Conservation (phyloP, 176 grass and related monocot species). For the Eragrostis nindensis region DNA sequence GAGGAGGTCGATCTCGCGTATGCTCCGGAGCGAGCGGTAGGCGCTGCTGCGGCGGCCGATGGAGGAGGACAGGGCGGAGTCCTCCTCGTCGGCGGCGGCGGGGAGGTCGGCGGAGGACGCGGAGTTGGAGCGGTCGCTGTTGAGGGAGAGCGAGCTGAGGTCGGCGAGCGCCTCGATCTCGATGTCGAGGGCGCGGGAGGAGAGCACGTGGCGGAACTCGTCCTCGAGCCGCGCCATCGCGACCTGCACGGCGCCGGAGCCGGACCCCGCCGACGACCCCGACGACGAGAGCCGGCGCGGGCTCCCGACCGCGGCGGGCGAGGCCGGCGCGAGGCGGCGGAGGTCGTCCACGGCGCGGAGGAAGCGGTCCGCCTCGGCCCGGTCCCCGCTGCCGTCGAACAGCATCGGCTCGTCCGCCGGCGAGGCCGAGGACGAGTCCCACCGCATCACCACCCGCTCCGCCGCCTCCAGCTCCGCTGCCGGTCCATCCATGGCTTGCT, state of each 20-base stretch:
- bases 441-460: slow-evolving; percentile 43
- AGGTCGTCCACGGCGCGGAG: too few relatives aligned
- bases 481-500: slow-evolving; percentile 60
- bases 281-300: too few relatives aligned
- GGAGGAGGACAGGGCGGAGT: slow-evolving; percentile 39
- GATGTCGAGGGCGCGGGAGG: slow-evolving; percentile 56
- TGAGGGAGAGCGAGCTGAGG: slow-evolving; percentile 56
- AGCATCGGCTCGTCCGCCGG: too few relatives aligned
- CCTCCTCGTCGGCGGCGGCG: slow-evolving; percentile 27
- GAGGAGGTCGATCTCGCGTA: slow-evolving; percentile 91
- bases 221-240: slow-evolving; percentile 84
- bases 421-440: neutral
- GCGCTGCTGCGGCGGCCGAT: slow-evolving; percentile 54
- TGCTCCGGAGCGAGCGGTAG: slow-evolving; percentile 72
- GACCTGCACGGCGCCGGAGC: slow-evolving; percentile 50
- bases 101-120: slow-evolving; percentile 34
- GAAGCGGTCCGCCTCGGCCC: too few relatives aligned
- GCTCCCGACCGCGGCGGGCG: too few relatives aligned
- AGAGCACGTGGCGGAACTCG: slow-evolving; percentile 78
- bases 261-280: too few relatives aligned
- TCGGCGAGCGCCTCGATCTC: slow-evolving; percentile 66
- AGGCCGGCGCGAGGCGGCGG: too few relatives aligned
- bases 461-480: slow-evolving; percentile 61
- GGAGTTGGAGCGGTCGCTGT: slow-evolving; percentile 39
- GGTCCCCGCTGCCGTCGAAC: too few relatives aligned